Evolutionary conservation across 2,329 filamentous ascomycete genomes (phyloP), one percentile per base, ranked within the genome.

Genomic region (Lasiodiplodia sp.): DNA sequence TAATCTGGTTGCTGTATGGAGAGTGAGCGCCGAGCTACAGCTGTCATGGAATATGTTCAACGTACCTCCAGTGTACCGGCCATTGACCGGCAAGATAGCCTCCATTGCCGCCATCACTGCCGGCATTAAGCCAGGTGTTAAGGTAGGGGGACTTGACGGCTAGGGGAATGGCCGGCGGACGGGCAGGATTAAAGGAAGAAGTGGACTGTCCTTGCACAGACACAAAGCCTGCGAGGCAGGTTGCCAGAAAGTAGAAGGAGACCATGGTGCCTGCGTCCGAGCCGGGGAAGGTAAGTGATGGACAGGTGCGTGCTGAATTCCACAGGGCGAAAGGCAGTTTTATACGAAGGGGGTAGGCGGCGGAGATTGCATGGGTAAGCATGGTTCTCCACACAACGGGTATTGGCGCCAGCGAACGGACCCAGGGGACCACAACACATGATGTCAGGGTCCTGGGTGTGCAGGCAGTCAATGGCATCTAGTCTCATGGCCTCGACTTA

Each of bases 101-200:
- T 40, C 89, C 88, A 74, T 90, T 87, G 11, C 87, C 86, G 25
- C 86, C 87, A 75, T 88, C 84, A 34, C 82, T 86, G 1, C 89
- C 89, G 11, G 85, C 88, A 68, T 68, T 68, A 25, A 68, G 67
- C 90, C 91, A 93, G 16, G 88, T 87, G 75, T 87, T 93, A 18
- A 94, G 79, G 72, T 94, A 95, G 0, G 92, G 92, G 11, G 89
- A 91, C 70, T 88, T 89, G 55, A 94, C 92, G 53, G 91, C 91
- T 40, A 95, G 79, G 14, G 92, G 92, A 34, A 92, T 83, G 1
- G 91, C 86, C 18, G 91, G 91, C 52, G 90, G 90, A 7, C 89
- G 84, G 44, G 87, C 86, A 40, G 90, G 90, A n/a, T 47, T 47
- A 4, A 47, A 47, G 44, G 80, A 83, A 75, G 91, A 92, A 1